phyloP scores from a whole-genome alignment of 495 filamentous ascomycete species.

The Platismatia glauca region DNA sequence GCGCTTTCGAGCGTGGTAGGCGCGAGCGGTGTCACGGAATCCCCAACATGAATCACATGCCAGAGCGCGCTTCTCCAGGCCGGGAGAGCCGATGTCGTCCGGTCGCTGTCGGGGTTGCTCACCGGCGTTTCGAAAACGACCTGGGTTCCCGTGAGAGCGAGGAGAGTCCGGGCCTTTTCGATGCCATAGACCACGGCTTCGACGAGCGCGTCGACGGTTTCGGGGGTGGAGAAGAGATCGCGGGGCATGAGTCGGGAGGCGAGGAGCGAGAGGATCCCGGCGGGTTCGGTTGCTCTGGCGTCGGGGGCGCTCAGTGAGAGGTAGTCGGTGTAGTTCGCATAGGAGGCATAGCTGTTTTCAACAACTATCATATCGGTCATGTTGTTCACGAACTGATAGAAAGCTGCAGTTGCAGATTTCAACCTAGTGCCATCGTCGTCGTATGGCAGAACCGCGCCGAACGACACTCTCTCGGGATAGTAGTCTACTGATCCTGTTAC shows the following conservation, averaged over 20 bases:
- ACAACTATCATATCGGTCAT: neutral
- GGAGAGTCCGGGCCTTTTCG: conserved; percentile 4
- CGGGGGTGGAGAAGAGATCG: neutral
- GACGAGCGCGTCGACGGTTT: neutral
- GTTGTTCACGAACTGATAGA: neutral
- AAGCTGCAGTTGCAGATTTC: conserved; percentile 7
- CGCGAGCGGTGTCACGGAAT: neutral
- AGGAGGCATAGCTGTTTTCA: conserved; percentile 1
- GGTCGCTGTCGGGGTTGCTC: conserved; percentile 3
- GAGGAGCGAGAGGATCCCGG: conserved; percentile 1
- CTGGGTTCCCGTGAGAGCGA: neutral
- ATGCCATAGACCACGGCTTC: conserved; percentile 4
- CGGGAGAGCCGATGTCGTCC: conserved; percentile 4
- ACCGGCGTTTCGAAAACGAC: conserved; percentile 2
- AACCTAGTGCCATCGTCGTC: conserved; percentile 2
- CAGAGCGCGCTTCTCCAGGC: conserved; percentile 6
- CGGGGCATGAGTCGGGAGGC: conserved; percentile 6
- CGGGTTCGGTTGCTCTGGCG: conserved; percentile 2
- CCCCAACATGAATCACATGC: conserved; percentile 6
- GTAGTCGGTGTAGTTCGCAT: conserved; percentile 1
- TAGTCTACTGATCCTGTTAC: conserved; percentile 5
- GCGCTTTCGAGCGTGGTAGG: neutral
- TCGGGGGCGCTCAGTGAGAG: neutral
- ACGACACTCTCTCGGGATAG: conserved; percentile 4
- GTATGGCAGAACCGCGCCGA: conserved; percentile 1